phyloP scores from a whole-genome alignment of 495 filamentous ascomycete genomes.

The Viridothelium virens region DNA sequence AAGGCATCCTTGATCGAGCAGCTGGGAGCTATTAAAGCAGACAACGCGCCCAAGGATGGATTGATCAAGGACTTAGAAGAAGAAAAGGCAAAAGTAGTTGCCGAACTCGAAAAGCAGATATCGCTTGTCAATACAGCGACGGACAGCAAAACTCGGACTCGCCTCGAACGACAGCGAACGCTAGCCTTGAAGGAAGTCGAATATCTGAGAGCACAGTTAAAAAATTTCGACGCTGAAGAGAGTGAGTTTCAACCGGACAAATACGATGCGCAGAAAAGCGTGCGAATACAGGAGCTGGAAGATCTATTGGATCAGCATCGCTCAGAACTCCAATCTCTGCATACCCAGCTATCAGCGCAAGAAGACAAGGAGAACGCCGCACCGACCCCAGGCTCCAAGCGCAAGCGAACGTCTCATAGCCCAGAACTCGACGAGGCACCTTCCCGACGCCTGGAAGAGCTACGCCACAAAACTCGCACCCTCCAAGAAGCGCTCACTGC shows the following conservation, averaged over 20 bases:
- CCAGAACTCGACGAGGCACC: constrained; percentile 54
- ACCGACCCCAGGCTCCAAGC: constrained; percentile 38
- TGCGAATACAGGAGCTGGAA: constrained; percentile 75
- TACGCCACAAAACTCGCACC: constrained; percentile 75
- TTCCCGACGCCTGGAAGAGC: constrained; percentile 57
- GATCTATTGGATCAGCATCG: constrained; percentile 81
- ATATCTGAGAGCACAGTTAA: constrained; percentile 84
- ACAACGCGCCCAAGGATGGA: constrained; percentile 71
- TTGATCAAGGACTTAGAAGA: constrained; percentile 63
- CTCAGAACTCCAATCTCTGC: constrained; percentile 65
- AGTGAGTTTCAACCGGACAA: constrained; percentile 69
- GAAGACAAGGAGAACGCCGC: constrained; percentile 35
- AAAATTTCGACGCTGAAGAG: constrained; percentile 85
- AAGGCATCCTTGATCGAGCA: constrained; percentile 67
- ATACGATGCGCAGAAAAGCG: constrained; percentile 65
- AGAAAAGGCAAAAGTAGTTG: constrained; percentile 52
- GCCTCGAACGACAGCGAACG: constrained; percentile 74
- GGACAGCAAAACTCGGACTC: constrained; percentile 53
- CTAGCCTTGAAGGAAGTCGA: constrained; percentile 88
- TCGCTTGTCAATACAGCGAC: constrained; percentile 19
- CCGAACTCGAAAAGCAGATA: constrained; percentile 65
- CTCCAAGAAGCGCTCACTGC: constrained; percentile 70
- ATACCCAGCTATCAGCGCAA: constrained; percentile 59
- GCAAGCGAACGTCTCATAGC: constrained; percentile 54
- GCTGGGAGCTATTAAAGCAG: constrained; percentile 69